These are phyloP conservation scores for Podaxis carcinomalis DNA, from an alignment of 768 basidiomycete species.

Conservation along the genomic window DNA sequence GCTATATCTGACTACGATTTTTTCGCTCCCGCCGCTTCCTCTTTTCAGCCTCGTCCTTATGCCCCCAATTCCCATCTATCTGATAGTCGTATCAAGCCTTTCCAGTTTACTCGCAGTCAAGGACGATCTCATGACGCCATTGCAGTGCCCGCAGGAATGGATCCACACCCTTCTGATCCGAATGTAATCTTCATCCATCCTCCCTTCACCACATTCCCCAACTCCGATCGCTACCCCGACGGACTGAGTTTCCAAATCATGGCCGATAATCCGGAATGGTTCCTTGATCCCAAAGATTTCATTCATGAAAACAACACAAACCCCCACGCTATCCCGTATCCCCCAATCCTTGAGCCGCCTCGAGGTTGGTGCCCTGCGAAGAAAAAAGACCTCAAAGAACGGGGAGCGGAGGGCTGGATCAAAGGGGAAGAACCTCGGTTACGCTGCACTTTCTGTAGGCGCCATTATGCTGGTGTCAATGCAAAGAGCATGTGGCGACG, in stretches of 20 bases:
- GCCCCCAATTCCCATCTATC: slow-evolving; percentile 30
- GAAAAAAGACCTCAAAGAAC: slow-evolving; percentile 72
- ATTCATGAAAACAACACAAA: slow-evolving; percentile 40
- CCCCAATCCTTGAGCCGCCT: slow-evolving; percentile 74
- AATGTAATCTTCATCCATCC: slow-evolving; percentile 68
- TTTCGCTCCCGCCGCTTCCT: slow-evolving; percentile 58
- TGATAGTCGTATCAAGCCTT: slow-evolving; percentile 19
- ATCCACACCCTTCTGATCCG: slow-evolving; percentile 65
- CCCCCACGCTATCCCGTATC: slow-evolving; percentile 61
- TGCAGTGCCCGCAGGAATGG: slow-evolving; percentile 51
- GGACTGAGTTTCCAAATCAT: slow-evolving; percentile 69
- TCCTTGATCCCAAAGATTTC: slow-evolving; percentile 68
- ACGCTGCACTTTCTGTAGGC: slow-evolving; percentile 79
- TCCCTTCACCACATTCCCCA: slow-evolving; percentile 66
- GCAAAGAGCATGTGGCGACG: slow-evolving; percentile 91
- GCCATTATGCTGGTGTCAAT: slow-evolving; percentile 82
- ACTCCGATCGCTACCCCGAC: slow-evolving; percentile 54
- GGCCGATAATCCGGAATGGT: slow-evolving; percentile 79
- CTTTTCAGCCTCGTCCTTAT: slow-evolving; percentile 66
- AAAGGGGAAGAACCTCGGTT: slow-evolving; percentile 79
- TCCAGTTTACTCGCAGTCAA: slow-evolving; percentile 26
- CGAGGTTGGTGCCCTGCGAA: slow-evolving; percentile 86
- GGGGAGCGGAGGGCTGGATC: slow-evolving; percentile 68
- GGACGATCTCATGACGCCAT: slow-evolving; percentile 36
- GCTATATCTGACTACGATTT: slow-evolving; percentile 50